Percentiles rank a stretch among this genome's conserved stretches.
Conservation (phyloP, 371 early-diverging fungal species). For the Mortierella sp. region DNA sequence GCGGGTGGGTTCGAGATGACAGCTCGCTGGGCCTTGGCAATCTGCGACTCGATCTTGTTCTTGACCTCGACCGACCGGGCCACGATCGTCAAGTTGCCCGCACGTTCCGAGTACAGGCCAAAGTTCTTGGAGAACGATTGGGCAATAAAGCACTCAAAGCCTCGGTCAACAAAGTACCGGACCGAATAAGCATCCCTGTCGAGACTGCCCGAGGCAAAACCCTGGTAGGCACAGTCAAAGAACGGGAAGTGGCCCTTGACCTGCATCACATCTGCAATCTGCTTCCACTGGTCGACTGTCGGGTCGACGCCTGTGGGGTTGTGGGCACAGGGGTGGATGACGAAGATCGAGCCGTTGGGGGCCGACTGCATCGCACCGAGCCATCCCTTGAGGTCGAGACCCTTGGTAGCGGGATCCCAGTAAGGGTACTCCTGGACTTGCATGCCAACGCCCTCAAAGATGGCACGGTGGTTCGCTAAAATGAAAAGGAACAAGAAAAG, state of each 20-base stretch:
- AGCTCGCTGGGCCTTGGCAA: conserved; percentile 88
- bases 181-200: conserved; percentile 95
- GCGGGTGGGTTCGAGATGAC: conserved; percentile 93
- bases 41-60: conserved; percentile 80
- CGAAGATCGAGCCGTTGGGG: conserved; percentile 81
- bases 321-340: conserved; percentile 94
- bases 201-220: conserved; percentile 95
- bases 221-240: conserved; percentile 99
- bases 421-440: conserved; percentile 89
- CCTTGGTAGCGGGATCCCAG: conserved; percentile 84
- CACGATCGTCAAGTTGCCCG: conserved; percentile 89
- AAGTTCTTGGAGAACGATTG: conserved; percentile 98
- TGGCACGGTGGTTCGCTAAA: conserved; percentile 92
- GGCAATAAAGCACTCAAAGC: conserved; percentile 91
- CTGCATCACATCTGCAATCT: conserved; percentile 85
- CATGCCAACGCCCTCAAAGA: conserved; percentile 89
- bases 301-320: conserved; percentile 99
- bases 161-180: conserved; percentile 91
- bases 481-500: conserved; percentile 65
- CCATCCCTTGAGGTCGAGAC: conserved; percentile 85
- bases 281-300: conserved; percentile 91
- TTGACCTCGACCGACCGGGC: conserved; percentile 64
- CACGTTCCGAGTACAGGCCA: conserved; percentile 96
- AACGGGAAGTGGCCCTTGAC: conserved; percentile 87
- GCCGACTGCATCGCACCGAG: conserved; percentile 76